A percentile compares a stretch with the other conserved stretches of the same genome.
These are phyloP conservation scores for Coemansia sp. DNA, from an alignment of 192 early-diverging fungal species.

Conservation along the genomic window DNA sequence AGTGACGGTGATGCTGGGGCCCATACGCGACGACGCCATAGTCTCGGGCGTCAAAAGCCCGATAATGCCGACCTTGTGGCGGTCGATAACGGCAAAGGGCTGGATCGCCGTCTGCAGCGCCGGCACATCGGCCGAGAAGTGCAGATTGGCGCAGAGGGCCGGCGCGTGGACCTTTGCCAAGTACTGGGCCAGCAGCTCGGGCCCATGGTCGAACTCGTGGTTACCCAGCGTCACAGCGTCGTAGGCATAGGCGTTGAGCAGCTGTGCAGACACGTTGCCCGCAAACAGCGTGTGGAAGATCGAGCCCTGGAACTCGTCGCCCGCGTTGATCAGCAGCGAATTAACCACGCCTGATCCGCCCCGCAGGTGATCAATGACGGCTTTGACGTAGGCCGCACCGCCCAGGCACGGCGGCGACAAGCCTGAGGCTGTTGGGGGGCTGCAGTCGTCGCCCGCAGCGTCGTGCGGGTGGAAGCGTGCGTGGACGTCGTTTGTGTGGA, in stretches of 20 bases:
- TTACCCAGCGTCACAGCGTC: constrained; percentile 66
- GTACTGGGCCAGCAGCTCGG: constrained; percentile 59
- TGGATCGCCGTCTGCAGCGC: constrained; percentile 61
- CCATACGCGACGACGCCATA: constrained; percentile 60
- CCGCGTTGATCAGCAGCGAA: constrained; percentile 72
- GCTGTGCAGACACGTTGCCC: constrained; percentile 58
- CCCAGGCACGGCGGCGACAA: constrained; percentile 53
- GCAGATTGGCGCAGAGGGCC: constrained; percentile 72
- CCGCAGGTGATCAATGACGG: constrained; percentile 64
- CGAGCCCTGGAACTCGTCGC: constrained; percentile 70
- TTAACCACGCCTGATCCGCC: constrained; percentile 34
- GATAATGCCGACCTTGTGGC: constrained; percentile 72
- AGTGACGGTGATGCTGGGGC: constrained; percentile 52
- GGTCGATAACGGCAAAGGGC: constrained; percentile 71
- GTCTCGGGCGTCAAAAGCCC: constrained; percentile 69
- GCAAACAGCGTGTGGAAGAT: constrained; percentile 70
- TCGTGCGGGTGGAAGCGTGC: constrained; percentile 57
- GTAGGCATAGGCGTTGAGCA: constrained; percentile 70
- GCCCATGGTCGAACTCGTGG: constrained; percentile 79
- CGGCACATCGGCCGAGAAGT: constrained; percentile 49
- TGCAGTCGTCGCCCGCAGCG: constrained; percentile 52
- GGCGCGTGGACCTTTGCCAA: constrained; percentile 64
- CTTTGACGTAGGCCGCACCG: constrained; percentile 70
- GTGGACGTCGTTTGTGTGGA: constrained; percentile 67
- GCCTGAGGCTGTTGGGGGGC: constrained; percentile 2